Evolutionary conservation across 768 basidiomycete species (phyloP).

Genomic region (Mycena amicta): DNA sequence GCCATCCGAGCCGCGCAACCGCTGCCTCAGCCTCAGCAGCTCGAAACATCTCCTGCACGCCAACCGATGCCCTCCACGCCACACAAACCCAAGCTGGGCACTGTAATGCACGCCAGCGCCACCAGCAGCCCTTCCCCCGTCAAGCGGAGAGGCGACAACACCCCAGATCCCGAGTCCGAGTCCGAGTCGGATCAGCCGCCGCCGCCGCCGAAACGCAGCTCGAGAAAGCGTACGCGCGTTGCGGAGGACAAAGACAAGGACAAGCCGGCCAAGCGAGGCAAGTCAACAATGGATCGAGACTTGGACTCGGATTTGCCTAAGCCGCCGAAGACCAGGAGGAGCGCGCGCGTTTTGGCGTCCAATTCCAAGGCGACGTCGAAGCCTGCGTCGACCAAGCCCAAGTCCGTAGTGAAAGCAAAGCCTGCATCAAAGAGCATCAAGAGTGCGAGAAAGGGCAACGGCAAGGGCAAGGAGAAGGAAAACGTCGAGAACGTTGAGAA

Average conservation of each 20-base stretch:
- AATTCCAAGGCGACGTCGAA: neutral
- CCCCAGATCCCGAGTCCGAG: neutral
- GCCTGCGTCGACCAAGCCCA: slow-evolving; percentile 2
- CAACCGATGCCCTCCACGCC: slow-evolving; percentile 35
- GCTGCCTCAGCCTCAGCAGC: slow-evolving; percentile 23
- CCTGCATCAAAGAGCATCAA: slow-evolving; percentile 16
- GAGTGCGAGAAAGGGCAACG: slow-evolving; percentile 8
- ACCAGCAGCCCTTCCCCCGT: slow-evolving; percentile 41
- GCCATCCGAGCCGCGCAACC: slow-evolving; percentile 36
- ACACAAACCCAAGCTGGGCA: slow-evolving; percentile 33
- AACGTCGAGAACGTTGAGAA: slow-evolving; percentile 10
- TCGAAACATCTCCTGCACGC: slow-evolving; percentile 10
- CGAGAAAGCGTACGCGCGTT: slow-evolving; percentile 7
- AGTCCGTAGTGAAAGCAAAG: slow-evolving; percentile 6
- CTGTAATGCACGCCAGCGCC: slow-evolving; percentile 38
- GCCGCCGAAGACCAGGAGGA: slow-evolving; percentile 1
- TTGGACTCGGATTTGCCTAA: neutral
- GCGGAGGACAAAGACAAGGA: slow-evolving; percentile 5
- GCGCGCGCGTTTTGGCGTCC: neutral
- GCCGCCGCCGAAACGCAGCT: slow-evolving; percentile 20
- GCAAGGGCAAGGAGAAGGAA: slow-evolving; percentile 13
- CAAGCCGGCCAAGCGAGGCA: slow-evolving; percentile 14
- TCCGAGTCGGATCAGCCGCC: slow-evolving; percentile 17
- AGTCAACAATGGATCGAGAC: slow-evolving; percentile 13
- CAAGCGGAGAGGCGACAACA: slow-evolving; percentile 25